Evolutionary conservation across 306 rosid genomes (phyloP).

Genomic region (Parietaria judaica): DNA sequence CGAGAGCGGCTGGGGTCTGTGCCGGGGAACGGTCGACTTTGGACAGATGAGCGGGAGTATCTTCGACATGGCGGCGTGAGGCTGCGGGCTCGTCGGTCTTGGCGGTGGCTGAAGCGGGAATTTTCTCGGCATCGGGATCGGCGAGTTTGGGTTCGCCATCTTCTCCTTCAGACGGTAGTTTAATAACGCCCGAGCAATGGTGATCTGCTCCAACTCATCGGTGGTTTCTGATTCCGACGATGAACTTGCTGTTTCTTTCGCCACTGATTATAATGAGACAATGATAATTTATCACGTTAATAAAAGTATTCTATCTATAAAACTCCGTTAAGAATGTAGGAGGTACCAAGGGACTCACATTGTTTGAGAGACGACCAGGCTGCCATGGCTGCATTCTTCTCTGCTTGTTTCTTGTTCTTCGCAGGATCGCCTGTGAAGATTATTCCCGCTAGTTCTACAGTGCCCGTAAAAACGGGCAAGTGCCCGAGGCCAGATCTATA

Average conservation of each 20-base stretch:
- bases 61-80: conserved; percentile 64
- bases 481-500: conserved; percentile 95
- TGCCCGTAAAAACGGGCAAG: conserved; percentile 92
- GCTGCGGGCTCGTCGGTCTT: conserved; percentile 87
- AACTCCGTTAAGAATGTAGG: background rate
- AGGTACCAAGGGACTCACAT: conserved; percentile 38
- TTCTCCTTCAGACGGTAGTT: conserved; percentile 80
- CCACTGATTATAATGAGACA: conserved; percentile 52
- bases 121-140: conserved; percentile 60
- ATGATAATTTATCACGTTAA: conserved; percentile 14
- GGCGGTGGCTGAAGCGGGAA: conserved; percentile 50
- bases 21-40: conserved; percentile 37
- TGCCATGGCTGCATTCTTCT: conserved; percentile 99
- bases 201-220: conserved; percentile 92
- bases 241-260: conserved; percentile 78
- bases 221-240: conserved; percentile 78
- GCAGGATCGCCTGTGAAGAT: conserved; percentile 94
- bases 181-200: conserved; percentile 76
- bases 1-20: conserved; percentile 33
- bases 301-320: background rate
- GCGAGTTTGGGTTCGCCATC: conserved; percentile 56
- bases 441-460: conserved; percentile 87
- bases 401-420: conserved; percentile 96
- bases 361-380: conserved; percentile 97
- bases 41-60: conserved; percentile 85